Base-by-base conservation (phyloP, 768 basidiomycete genomes). In the Kwoniella botswanensis region DNA sequence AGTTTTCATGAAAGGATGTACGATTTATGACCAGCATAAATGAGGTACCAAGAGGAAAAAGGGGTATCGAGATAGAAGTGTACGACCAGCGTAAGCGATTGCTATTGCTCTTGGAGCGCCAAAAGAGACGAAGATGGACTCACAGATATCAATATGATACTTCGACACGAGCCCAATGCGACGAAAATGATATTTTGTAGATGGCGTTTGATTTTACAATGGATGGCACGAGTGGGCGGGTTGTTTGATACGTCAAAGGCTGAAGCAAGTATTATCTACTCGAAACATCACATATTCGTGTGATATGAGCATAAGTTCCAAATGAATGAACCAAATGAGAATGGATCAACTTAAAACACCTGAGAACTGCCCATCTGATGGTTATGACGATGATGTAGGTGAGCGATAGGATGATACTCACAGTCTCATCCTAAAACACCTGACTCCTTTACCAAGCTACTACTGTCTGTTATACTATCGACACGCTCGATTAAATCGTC, bases 161-260 rank as follows among this genome's bases (percentile, higher is more conserved):
- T 12, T 26, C 42, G 15, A 41, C 57, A 11, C 15, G 26, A 41
- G 35, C 35, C 35, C 35, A 35, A 35, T 35, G 35, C 35, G 35
- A 35, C 35, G 35, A 22, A 59, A 22, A 41, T 26, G 57, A 15
- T 29, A 12, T 58, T 26, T 58, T 58, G 12, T 1, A 58, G 57
- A 3, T 29, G 22, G 57, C 57, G 57, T 29, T 17, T 55, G 57
- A 58, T 22, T 58, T 29, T 22, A 26, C 57, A 26, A 35, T 58
- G 57, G 57, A 58, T 24, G 29, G 57, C n/a, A 58, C 57, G 13
- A 58, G 57, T 29, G 29, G 57, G 24, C 22, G 57, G 24, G 54
- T 0, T 24, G 54, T 24, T 58, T 58, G 55, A 24, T 24, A n/a
- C 12, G 55, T 35, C 35, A 35, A 35, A 35, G 7, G 35, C 46